Percentiles rank a stretch among this genome's conserved stretches.
phyloP scores from a whole-genome alignment of 768 basidiomycete species.

The Leccinum subtestaceum region DNA sequence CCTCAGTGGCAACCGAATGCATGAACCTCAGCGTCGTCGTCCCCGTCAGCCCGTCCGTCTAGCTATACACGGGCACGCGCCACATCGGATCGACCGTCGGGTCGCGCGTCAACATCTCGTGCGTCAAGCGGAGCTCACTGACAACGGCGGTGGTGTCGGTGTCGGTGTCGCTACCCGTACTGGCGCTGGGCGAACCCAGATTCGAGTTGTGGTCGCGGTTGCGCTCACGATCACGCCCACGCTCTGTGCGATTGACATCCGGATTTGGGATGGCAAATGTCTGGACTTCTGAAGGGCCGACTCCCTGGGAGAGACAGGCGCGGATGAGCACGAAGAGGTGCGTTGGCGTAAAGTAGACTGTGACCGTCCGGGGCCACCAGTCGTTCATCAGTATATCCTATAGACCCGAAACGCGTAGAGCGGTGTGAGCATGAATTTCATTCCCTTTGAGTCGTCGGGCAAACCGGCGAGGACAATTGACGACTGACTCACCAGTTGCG shows the following conservation, averaged over 20 bases:
- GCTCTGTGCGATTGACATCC: no score
- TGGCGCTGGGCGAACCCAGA: neutral
- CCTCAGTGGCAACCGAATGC: conserved; percentile 1
- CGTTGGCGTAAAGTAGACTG: conserved; percentile 10
- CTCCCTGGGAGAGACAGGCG: conserved; percentile 5
- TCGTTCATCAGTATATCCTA: conserved; percentile 16
- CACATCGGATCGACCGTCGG: neutral
- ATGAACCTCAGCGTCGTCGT: conserved; percentile 20
- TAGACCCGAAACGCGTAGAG: no score
- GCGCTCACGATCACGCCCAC: no score
- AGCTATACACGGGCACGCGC: conserved; percentile 12
- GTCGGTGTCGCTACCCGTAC: neutral
- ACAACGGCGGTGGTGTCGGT: neutral
- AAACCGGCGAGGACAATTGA: no score
- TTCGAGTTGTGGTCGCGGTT: neutral
- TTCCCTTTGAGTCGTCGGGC: no score
- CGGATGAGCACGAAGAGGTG: conserved; percentile 14
- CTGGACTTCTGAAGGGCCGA: conserved; percentile 16
- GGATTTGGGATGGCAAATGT: conserved; percentile 14
- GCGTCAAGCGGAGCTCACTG: conserved; percentile 19
- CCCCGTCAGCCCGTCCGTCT: conserved; percentile 2
- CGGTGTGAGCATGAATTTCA: no score
- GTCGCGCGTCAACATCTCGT: conserved; percentile 10
- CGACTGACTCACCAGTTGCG: conserved; percentile 5
- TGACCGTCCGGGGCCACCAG: conserved; percentile 16